Evolutionary conservation across 306 rosid genomes (phyloP).

Genomic region (Cicer bijugum): DNA sequence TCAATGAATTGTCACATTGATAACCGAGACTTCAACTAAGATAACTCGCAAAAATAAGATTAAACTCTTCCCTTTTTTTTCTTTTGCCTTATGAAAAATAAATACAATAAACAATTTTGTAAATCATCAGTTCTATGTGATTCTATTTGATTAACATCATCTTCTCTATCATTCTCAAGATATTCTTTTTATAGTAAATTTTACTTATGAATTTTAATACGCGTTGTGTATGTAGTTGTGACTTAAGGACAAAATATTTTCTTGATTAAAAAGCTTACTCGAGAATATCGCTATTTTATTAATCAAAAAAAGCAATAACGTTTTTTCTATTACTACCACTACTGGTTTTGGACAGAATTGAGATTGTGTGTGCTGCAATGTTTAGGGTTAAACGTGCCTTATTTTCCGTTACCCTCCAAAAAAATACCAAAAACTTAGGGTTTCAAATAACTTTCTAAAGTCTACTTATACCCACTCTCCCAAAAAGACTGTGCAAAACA

Average conservation of each 20-base stretch:
- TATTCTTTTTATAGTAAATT: neutral
- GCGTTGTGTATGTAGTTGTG: slow-evolving; percentile 20
- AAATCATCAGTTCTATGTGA: too few relatives aligned
- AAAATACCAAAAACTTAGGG: slow-evolving; percentile 60
- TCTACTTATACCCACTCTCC: slow-evolving; percentile 45
- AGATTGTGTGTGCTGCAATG: slow-evolving; percentile 37
- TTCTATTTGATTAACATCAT: too few relatives aligned
- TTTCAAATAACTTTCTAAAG: slow-evolving; percentile 43
- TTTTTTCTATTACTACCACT: slow-evolving; percentile 36
- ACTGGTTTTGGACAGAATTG: slow-evolving; percentile 42
- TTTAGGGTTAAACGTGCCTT: slow-evolving; percentile 66
- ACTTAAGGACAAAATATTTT: slow-evolving; percentile 8
- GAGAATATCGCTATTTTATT: slow-evolving; percentile 26
- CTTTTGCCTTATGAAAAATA: too few relatives aligned
- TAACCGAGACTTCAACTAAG: too few relatives aligned
- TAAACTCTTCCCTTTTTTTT: too few relatives aligned
- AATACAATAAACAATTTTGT: too few relatives aligned
- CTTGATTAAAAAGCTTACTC: neutral
- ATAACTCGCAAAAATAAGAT: too few relatives aligned
- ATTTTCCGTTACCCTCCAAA: slow-evolving; percentile 46
- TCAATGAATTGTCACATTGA: too few relatives aligned
- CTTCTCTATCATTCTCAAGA: neutral
- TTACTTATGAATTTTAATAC: neutral
- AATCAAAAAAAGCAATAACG: slow-evolving; percentile 26
- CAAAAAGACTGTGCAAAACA: neutral